Percentiles rank a stretch among this genome's conserved stretches.
phyloP scores from a whole-genome alignment of 768 basidiomycete species.

The Boletus pseudo-olivaceus region DNA sequence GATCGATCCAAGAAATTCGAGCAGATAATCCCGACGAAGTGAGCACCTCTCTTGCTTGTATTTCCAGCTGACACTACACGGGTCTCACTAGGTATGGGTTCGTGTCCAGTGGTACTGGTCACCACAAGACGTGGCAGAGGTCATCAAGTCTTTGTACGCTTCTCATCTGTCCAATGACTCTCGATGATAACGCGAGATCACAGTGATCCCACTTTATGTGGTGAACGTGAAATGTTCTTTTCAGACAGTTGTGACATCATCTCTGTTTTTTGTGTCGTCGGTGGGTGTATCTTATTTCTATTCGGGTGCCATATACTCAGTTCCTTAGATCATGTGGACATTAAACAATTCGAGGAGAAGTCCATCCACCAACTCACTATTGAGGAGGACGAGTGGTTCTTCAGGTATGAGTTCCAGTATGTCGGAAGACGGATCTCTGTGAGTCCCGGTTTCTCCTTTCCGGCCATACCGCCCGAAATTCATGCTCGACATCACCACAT shows the following conservation, averaged over 20 bases:
- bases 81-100: slow-evolving; percentile 47
- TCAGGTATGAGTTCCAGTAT: slow-evolving; percentile 44
- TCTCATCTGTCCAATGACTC: background rate
- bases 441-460: slow-evolving; percentile 2
- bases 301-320: background rate
- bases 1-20: slow-evolving; percentile 44
- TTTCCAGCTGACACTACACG: background rate
- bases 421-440: slow-evolving; percentile 35
- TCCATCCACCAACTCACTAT: slow-evolving; percentile 40
- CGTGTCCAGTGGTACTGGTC: slow-evolving; percentile 56
- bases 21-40: slow-evolving; percentile 30
- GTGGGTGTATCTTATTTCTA: slow-evolving; percentile 27
- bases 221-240: slow-evolving; percentile 45
- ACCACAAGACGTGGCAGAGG: slow-evolving; percentile 40
- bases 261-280: slow-evolving; percentile 42
- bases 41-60: background rate
- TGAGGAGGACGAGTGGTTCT: slow-evolving; percentile 40
- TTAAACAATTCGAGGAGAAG: slow-evolving; percentile 39
- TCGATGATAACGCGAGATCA: background rate
- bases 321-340: slow-evolving; percentile 31
- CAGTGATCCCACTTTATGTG: slow-evolving; percentile 41
- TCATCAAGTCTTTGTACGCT: slow-evolving; percentile 49
- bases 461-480: background rate
- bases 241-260: slow-evolving; percentile 51
- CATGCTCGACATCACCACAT: background rate